Evolutionary conservation across 2,329 filamentous ascomycete species (phyloP).

Genomic region (Lasiodiplodia sp.): DNA sequence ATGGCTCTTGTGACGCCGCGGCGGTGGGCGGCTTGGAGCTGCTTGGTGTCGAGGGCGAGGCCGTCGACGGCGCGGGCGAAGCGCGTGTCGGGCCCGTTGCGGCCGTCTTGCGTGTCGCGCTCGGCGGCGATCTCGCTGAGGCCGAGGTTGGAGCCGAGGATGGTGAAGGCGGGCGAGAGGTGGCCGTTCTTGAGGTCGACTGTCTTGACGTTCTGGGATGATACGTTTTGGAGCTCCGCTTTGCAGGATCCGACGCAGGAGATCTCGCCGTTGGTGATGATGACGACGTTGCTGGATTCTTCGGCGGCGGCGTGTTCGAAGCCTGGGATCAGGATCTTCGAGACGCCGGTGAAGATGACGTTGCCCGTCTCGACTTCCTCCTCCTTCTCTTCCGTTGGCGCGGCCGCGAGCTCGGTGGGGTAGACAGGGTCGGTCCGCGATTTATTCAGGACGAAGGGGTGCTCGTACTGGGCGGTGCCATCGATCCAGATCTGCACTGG

Average conservation of each 20-base stretch:
- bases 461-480: conserved; percentile 51
- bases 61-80: conserved; percentile 65
- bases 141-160: conserved; percentile 67
- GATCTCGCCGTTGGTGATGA: conserved; percentile 62
- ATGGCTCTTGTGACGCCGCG: conserved; percentile 51
- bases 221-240: conserved; percentile 52
- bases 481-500: conserved; percentile 54
- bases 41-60: conserved; percentile 50
- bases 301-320: conserved; percentile 41
- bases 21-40: conserved; percentile 45
- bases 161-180: conserved; percentile 66
- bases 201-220: conserved; percentile 44
- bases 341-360: conserved; percentile 65
- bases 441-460: conserved; percentile 38
- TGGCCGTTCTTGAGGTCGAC: conserved; percentile 66
- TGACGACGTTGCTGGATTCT: conserved; percentile 53
- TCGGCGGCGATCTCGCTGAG: conserved; percentile 70
- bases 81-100: conserved; percentile 57
- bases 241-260: conserved; percentile 64
- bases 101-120: conserved; percentile 50
- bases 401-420: conserved; percentile 52
- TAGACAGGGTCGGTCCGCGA: conserved; percentile 43
- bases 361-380: conserved; percentile 42
- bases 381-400: conserved; percentile 39
- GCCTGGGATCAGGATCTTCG: conserved; percentile 59